phyloP scores from a whole-genome alignment of 2,329 filamentous ascomycete species.

The Venturia pyrina region DNA sequence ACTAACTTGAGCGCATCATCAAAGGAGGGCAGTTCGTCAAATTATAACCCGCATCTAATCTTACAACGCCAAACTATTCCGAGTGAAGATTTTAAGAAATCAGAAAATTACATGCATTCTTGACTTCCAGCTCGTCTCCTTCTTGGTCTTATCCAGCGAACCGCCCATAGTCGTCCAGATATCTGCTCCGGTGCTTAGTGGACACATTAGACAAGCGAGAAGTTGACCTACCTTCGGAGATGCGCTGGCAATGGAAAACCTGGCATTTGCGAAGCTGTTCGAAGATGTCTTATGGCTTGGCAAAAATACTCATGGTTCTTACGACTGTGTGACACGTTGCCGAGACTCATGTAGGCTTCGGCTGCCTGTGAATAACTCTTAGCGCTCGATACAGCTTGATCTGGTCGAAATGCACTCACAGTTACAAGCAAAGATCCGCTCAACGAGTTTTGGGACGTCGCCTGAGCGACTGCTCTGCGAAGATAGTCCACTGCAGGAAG shows the following conservation, averaged over 20 bases:
- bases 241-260: constrained; percentile 35
- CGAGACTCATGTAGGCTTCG: constrained; percentile 43
- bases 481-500: constrained; percentile 44
- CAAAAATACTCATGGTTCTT: constrained; percentile 35
- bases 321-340: constrained; percentile 38
- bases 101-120: not conserved
- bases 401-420: constrained; percentile 23
- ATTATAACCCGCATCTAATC: too few relatives aligned
- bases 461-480: constrained; percentile 34
- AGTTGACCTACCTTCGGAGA: constrained; percentile 33
- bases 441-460: constrained; percentile 27
- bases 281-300: constrained; percentile 37
- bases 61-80: not conserved
- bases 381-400: constrained; percentile 5
- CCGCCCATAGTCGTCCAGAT: constrained; percentile 12
- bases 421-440: constrained; percentile 35
- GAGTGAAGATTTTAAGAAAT: not conserved
- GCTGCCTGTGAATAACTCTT: constrained; percentile 29
- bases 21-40: not conserved
- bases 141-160: not conserved
- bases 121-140: not conserved
- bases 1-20: not conserved
- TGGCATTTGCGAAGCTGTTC: constrained; percentile 31
- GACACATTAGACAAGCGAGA: not conserved
- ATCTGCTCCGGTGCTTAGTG: constrained; percentile 3